A percentile compares a stretch with the other conserved stretches of the same genome.
Conservation (phyloP, 2,329 filamentous ascomycete genomes). For the Colletotrichum acutatum region DNA sequence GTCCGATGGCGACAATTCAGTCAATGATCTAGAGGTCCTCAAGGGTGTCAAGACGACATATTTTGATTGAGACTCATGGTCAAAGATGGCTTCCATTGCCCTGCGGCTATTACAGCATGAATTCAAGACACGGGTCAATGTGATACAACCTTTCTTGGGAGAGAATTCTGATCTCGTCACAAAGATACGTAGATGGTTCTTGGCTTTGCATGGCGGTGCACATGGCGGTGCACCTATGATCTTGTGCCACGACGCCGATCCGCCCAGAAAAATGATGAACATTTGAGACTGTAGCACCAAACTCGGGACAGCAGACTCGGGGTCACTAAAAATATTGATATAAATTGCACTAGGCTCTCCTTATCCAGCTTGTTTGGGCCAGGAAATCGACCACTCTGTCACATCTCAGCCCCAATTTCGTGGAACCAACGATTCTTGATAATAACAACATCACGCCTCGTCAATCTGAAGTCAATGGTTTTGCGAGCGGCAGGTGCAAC, state of each 20-base stretch:
- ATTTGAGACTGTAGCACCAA: background rate
- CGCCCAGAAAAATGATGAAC: no score
- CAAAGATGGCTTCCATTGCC: background rate
- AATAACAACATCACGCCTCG: no score
- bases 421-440: no score
- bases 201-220: background rate
- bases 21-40: constrained; percentile 30
- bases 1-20: constrained; percentile 32
- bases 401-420: no score
- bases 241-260: no score
- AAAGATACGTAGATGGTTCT: background rate
- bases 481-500: no score
- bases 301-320: background rate
- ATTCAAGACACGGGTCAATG: no score
- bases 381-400: no score
- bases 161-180: background rate
- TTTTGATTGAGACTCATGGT: constrained; percentile 8
- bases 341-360: no score
- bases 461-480: no score
- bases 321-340: no score
- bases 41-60: constrained; percentile 35
- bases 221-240: background rate
- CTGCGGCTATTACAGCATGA: background rate
- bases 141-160: fast-evolving
- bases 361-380: no score